phyloP scores from a whole-genome alignment of 2,329 filamentous ascomycete genomes.

The Zasmidium cellare region DNA sequence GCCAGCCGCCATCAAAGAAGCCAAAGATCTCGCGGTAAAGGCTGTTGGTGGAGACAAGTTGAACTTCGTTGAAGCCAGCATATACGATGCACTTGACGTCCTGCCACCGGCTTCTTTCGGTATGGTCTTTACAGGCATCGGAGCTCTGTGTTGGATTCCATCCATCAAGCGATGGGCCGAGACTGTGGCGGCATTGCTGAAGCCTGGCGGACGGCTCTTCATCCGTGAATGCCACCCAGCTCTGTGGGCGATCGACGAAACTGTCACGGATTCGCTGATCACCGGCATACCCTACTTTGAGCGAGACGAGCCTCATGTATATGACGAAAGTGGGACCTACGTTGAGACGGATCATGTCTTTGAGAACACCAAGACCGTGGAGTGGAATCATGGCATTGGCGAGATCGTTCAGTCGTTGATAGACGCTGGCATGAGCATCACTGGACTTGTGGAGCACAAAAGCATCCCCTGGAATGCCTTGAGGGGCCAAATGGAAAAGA shows the following conservation, averaged over 20 bases:
- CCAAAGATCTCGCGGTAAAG: constrained; percentile 11
- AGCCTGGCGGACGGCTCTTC: constrained; percentile 19
- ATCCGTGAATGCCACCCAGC: constrained; percentile 24
- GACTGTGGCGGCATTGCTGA: constrained; percentile 14
- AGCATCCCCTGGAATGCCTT: constrained; percentile 22
- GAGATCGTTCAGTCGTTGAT: constrained; percentile 22
- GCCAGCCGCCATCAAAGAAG: constrained; percentile 14
- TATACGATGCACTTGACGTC: constrained; percentile 13
- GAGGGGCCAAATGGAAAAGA: constrained; percentile 20
- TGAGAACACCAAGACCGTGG: constrained; percentile 11
- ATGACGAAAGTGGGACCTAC: constrained; percentile 13
- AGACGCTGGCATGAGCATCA: constrained; percentile 19
- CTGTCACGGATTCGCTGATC: background rate
- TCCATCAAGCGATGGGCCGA: constrained; percentile 19
- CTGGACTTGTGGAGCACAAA: constrained; percentile 20
- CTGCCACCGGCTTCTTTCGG: constrained; percentile 13
- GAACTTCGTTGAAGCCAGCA: constrained; percentile 16
- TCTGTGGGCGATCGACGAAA: constrained; percentile 18
- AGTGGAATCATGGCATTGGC: constrained; percentile 26
- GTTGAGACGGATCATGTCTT: constrained; percentile 15
- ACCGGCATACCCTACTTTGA: constrained; percentile 24
- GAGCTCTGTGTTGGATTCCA: constrained; percentile 24
- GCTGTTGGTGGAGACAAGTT: constrained; percentile 17
- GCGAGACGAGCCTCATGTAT: constrained; percentile 10
- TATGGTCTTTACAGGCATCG: constrained; percentile 25